phyloP scores from a whole-genome alignment of 202 grass and related monocot genomes.

The Dendrocalamus latiflorus region DNA sequence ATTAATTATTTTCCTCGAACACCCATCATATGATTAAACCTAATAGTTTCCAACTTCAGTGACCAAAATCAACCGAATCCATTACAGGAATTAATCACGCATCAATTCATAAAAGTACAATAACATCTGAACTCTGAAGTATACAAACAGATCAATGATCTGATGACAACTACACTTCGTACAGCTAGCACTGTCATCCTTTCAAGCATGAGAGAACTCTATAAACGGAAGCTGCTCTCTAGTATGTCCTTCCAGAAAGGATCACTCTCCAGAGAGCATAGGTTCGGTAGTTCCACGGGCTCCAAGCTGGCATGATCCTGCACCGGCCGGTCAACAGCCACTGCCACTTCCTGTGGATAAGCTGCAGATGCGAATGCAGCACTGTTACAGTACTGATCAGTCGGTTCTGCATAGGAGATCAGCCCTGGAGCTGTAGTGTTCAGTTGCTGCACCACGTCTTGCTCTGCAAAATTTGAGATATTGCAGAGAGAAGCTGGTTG shows the following conservation, averaged over 20 bases:
- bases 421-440: not conserved
- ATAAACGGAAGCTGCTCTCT: slow-evolving; percentile 12
- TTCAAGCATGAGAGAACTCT: not conserved
- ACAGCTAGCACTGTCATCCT: not conserved
- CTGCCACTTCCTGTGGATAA: not conserved
- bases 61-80: not conserved
- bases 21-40: not conserved
- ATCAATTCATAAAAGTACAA: not conserved
- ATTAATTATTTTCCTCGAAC: not conserved
- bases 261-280: slow-evolving; percentile 28
- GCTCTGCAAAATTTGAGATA: too few relatives aligned
- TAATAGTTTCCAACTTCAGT: not conserved
- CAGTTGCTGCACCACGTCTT: not conserved
- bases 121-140: not conserved
- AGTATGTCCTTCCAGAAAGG: slow-evolving; percentile 36
- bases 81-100: not conserved
- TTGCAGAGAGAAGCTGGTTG: not conserved
- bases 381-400: not conserved
- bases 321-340: not conserved
- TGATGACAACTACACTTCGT: not conserved
- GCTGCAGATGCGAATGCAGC: not conserved
- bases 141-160: not conserved
- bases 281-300: slow-evolving; percentile 9
- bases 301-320: slow-evolving; percentile 15
- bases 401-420: not conserved